Evolutionary conservation across 257 asterid species (phyloP), one percentile per base, ranked within the genome.

Genomic region (Cynanchum wilfordii): DNA sequence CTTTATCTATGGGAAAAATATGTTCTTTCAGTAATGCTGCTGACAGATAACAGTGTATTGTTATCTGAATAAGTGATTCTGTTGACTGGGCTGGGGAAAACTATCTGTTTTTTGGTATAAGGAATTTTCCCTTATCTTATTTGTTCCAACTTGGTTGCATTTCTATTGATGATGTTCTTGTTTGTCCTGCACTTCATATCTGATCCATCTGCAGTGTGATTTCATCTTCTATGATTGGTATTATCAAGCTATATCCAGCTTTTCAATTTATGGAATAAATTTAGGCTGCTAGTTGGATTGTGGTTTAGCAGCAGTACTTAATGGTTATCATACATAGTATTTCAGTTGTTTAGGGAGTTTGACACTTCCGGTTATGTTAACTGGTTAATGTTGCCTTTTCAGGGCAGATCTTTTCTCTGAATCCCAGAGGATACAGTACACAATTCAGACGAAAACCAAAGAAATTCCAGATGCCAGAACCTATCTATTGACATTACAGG

Each of bases 391-490:
- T 64, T 36, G 59, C 76, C 52, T 79, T 59, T 82, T 75, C 90
- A 94, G 99, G 88, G 98, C 97, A 54, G 85, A 79, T 82, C 86
- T 95, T 79, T 80, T 83, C 60, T 90, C 98, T 2, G 99, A 92
- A 81, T 92, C 99, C 11, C 87, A 92, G 86, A 90, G 90, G 84
- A 92, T 90, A 81, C 86, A 95, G 66, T 86, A 82, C 88, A 87
- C 96, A 65, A 90, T 92, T 78, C 88, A 87, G 47, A 70, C 91
- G 75, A 82, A 82, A 68, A 95, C 98, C 65, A 83, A 85, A 69
- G 94, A 82, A 66, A 92, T 95, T 75, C 94, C 96, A 80, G 98
- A 95, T 84, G 97, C 92, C 64, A 88, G 99, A 40, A 82, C 98
- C 73, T 95, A 89, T 79, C 78, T 95, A 75, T 82, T 87, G 78